Conservation (phyloP, 495 filamentous ascomycete species). For the Talaromyces thailandensis region DNA sequence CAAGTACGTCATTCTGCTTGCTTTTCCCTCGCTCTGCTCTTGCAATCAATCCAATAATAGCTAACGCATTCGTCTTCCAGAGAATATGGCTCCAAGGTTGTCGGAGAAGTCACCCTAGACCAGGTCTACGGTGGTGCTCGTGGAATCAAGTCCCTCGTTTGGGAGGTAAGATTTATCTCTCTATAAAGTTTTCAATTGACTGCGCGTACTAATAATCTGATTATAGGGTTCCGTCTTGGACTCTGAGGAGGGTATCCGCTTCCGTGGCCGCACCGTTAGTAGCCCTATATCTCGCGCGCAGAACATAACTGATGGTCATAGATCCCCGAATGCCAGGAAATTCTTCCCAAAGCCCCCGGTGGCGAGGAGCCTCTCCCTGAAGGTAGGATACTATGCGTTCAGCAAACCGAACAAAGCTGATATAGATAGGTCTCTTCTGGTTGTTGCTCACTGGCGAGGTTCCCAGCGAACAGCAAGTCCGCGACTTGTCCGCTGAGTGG, state of each 20-base stretch:
- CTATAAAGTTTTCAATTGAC: background rate
- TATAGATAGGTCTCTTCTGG: slow-evolving; percentile 86
- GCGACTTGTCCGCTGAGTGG: slow-evolving; percentile 95
- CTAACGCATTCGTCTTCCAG: slow-evolving; percentile 34
- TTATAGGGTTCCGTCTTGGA: slow-evolving; percentile 85
- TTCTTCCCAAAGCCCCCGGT: slow-evolving; percentile 92
- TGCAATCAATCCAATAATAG: background rate
- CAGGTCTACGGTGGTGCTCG: slow-evolving; percentile 99
- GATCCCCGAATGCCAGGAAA: slow-evolving; percentile 96
- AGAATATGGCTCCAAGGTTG: slow-evolving; percentile 86
- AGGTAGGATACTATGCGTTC: slow-evolving; percentile 39
- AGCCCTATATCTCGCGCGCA: background rate
- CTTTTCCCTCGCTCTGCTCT: background rate
- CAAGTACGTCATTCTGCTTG: slow-evolving; percentile 53
- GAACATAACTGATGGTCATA: slow-evolving; percentile 21
- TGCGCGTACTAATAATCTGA: slow-evolving; percentile 10
- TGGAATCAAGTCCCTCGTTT: slow-evolving; percentile 96
- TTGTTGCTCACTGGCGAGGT: slow-evolving; percentile 95
- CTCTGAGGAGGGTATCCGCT: slow-evolving; percentile 97
- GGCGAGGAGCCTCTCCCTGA: slow-evolving; percentile 94
- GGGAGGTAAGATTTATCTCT: slow-evolving; percentile 57
- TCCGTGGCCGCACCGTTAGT: slow-evolving; percentile 87
- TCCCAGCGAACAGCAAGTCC: slow-evolving; percentile 93
- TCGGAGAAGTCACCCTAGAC: slow-evolving; percentile 97
- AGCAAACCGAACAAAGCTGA: slow-evolving; percentile 11